Percentiles rank a stretch among this genome's conserved stretches.
phyloP scores from a whole-genome alignment of 768 basidiomycete species.

The Inosperma sp. region DNA sequence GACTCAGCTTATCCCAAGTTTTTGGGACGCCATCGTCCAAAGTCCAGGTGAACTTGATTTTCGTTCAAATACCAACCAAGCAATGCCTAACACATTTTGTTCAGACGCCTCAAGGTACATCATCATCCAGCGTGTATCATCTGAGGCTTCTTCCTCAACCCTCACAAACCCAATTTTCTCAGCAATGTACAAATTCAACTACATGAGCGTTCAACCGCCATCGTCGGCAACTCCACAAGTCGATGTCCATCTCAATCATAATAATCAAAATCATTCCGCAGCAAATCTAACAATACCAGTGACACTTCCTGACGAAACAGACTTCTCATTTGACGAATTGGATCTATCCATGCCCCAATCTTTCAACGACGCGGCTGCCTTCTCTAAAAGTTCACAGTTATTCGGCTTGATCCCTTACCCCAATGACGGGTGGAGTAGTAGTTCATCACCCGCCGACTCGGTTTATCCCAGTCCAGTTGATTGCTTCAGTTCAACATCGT shows the following conservation, averaged over 20 bases:
- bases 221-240: not conserved
- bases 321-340: constrained; percentile 18
- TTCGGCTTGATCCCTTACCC: constrained; percentile 15
- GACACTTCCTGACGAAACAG: constrained; percentile 8
- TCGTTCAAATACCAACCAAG: not conserved
- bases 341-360: constrained; percentile 6
- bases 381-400: constrained; percentile 12
- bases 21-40: constrained; percentile 57
- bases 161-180: constrained; percentile 42
- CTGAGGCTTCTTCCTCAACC: constrained; percentile 28
- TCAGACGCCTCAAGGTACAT: constrained; percentile 64
- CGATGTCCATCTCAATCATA: constrained; percentile 7
- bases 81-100: constrained; percentile 7
- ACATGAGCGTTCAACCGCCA: constrained; percentile 21
- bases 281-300: constrained; percentile 1
- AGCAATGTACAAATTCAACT: constrained; percentile 55
- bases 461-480: constrained; percentile 22
- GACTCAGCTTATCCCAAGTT: constrained; percentile 57
- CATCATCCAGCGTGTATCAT: constrained; percentile 60
- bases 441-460: constrained; percentile 15
- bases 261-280: constrained; percentile 5
- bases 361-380: constrained; percentile 12
- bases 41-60: constrained; percentile 44
- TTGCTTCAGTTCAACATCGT: constrained; percentile 11
- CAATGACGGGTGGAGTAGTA: constrained; percentile 18